phyloP scores from a whole-genome alignment of 306 rosid genomes.

The Dalbergia cochinchinensis region DNA sequence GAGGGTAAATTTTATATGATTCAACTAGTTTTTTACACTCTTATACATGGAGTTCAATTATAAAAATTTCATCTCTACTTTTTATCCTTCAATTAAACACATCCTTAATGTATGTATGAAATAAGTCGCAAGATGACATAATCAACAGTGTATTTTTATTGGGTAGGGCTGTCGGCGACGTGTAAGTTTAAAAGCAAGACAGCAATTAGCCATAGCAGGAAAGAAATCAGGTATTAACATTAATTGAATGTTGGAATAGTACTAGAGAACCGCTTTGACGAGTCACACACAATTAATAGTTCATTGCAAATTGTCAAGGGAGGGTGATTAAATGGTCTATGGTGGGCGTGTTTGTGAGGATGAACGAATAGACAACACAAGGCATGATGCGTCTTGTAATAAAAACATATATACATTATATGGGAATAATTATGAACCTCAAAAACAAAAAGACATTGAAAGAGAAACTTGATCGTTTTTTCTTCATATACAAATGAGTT shows the following conservation, averaged over 20 bases:
- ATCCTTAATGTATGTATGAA: too few relatives aligned
- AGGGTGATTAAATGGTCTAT: conserved; percentile 15
- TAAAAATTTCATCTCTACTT: too few relatives aligned
- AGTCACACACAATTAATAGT: conserved; percentile 44
- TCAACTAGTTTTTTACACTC: too few relatives aligned
- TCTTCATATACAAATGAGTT: not conserved
- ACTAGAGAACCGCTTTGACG: conserved; percentile 24
- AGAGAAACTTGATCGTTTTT: not conserved
- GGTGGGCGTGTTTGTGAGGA: conserved; percentile 14
- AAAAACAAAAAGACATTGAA: not conserved
- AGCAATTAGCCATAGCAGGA: conserved; percentile 39
- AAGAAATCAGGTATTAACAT: conserved; percentile 46
- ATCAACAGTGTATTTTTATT: conserved; percentile 10
- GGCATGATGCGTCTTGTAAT: not conserved
- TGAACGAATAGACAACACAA: conserved; percentile 22
- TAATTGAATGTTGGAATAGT: conserved; percentile 41
- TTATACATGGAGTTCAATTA: too few relatives aligned
- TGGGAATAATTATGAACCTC: not conserved
- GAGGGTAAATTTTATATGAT: too few relatives aligned
- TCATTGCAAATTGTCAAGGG: conserved; percentile 28
- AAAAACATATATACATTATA: conserved; percentile 1
- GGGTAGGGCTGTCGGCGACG: conserved; percentile 1
- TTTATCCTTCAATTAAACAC: too few relatives aligned
- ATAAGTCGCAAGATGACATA: conserved; percentile 9
- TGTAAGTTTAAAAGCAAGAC: conserved; percentile 34